Conservation (phyloP, 495 filamentous ascomycete genomes). For the Penicillium roqueforti region DNA sequence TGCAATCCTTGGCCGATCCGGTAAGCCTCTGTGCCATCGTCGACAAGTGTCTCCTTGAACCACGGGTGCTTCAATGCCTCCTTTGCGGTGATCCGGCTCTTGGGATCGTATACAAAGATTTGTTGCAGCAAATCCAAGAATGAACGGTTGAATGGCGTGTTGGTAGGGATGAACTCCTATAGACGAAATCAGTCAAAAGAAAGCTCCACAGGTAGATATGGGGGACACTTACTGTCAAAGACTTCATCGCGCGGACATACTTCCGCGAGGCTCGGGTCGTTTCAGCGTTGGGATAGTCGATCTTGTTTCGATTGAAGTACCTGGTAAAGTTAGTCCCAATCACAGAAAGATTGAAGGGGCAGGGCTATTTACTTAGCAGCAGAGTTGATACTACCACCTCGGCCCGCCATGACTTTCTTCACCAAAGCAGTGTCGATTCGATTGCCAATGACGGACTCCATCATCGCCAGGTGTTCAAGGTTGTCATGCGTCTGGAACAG, state of each 20-base stretch:
- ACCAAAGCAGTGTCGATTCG: conserved; percentile 74
- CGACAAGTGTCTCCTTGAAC: conserved; percentile 81
- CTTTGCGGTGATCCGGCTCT: conserved; percentile 84
- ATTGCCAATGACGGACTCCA: conserved; percentile 80
- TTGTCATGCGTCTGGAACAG: conserved; percentile 98
- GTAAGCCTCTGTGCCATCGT: conserved; percentile 91
- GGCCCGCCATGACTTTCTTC: conserved; percentile 62
- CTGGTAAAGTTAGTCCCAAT: conserved; percentile 38
- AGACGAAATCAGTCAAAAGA: not conserved
- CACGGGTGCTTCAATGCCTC: conserved; percentile 87
- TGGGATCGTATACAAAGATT: conserved; percentile 96
- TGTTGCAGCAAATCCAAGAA: conserved; percentile 84
- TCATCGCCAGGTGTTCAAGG: conserved; percentile 98
- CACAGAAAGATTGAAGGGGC: not conserved
- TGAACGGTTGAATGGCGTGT: conserved; percentile 69
- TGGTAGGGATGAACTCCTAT: conserved; percentile 85
- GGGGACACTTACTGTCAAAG: conserved; percentile 60
- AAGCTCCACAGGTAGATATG: conserved; percentile 19
- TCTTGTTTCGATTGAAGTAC: conserved; percentile 77
- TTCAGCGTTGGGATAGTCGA: conserved; percentile 85
- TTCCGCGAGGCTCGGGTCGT: conserved; percentile 84
- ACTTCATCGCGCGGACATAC: conserved; percentile 96
- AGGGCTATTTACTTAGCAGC: conserved; percentile 74
- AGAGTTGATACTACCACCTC: conserved; percentile 63
- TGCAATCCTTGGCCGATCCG: conserved; percentile 54